Base-by-base conservation (phyloP, 495 filamentous ascomycete species). In the Bacidia rubella region DNA sequence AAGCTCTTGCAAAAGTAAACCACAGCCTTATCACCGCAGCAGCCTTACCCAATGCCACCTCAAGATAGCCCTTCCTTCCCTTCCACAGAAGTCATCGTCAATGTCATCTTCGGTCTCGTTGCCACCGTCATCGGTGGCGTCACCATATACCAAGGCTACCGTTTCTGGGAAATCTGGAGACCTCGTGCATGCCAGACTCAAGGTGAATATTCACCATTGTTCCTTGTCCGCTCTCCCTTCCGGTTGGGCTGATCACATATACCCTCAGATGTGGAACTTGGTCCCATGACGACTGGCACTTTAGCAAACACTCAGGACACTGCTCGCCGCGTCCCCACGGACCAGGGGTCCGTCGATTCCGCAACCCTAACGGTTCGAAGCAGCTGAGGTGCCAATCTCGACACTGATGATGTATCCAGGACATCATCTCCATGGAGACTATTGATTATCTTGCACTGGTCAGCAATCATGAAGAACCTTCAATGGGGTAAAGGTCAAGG, bases 51-150 rank as follows among this genome's bases (percentile, higher is more conserved):
- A 10, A 9, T 39, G 19, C 15, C 41, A 5, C 20, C 20, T n/a
- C 41, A 35, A 35, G 15, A 7, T 44, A 9, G 7, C 12, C 17
- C 41, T 9, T 17, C 15, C 17, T 17, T 9, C 5, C 20, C 41
- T 5, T 44, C 41, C 5, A 20, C 41, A 44, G 41, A 44, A 9
- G 20, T 44, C 20, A 20, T 44, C 41, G 25, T 40, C 53, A 54
- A 25, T 22, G n/a, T 56, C 27, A 43, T 48, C 17, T 53, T 56
- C 25, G 54, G 54, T 11, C 11, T 56, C 11, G 39, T 27, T 44
- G 54, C 54, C 20, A 42, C 26, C 3, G 15, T 20, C 17, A 44
- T 44, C 19, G 19, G 41, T 22, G 41, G 41, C 19, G 9, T 44
- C 5, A 44, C 41, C 7, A 44, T 44, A 44, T 44, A 44, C 41